Evolutionary conservation across 1,284 basidiomycete genomes (phyloP).

Genomic region (Ganoderma resinaceum): DNA sequence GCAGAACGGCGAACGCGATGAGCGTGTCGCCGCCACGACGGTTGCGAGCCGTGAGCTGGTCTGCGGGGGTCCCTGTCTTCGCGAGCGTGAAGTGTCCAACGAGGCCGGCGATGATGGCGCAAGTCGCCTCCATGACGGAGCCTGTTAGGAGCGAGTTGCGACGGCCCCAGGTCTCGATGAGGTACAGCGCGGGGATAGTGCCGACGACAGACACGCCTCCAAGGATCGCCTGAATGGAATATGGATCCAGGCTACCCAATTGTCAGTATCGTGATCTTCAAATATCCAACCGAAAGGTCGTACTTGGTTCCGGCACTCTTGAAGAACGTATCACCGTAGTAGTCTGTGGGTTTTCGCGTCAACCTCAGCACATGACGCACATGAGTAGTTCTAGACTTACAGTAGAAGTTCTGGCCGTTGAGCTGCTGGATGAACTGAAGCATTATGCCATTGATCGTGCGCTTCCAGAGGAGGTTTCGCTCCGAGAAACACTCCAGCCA

Average conservation of each 20-base stretch:
- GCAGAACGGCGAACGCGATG: conserved; percentile 80
- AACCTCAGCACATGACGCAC: not conserved
- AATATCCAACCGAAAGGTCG: conserved; percentile 26
- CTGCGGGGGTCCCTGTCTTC: conserved; percentile 53
- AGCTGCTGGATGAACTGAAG: conserved; percentile 84
- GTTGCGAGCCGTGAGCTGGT: conserved; percentile 58
- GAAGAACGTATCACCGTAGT: conserved; percentile 87
- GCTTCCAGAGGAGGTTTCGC: conserved; percentile 72
- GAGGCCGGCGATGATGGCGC: conserved; percentile 72
- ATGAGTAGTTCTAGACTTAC: conserved; percentile 44
- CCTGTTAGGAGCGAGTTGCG: conserved; percentile 73
- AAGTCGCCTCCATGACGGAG: conserved; percentile 65
- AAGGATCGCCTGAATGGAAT: conserved; percentile 76
- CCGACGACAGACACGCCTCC: conserved; percentile 74
- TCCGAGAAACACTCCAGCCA: conserved; percentile 83
- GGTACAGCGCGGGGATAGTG: conserved; percentile 67
- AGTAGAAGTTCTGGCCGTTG: conserved; percentile 80
- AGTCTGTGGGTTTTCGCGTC: conserved; percentile 50
- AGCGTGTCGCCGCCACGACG: conserved; percentile 67
- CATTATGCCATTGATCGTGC: conserved; percentile 82
- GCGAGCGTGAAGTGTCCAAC: conserved; percentile 76
- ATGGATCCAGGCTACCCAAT: conserved; percentile 61
- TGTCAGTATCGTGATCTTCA: not conserved
- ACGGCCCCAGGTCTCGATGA: conserved; percentile 74
- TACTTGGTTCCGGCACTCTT: conserved; percentile 72